Conservation (phyloP, 306 rosid species). For the Nissolia schottii region DNA sequence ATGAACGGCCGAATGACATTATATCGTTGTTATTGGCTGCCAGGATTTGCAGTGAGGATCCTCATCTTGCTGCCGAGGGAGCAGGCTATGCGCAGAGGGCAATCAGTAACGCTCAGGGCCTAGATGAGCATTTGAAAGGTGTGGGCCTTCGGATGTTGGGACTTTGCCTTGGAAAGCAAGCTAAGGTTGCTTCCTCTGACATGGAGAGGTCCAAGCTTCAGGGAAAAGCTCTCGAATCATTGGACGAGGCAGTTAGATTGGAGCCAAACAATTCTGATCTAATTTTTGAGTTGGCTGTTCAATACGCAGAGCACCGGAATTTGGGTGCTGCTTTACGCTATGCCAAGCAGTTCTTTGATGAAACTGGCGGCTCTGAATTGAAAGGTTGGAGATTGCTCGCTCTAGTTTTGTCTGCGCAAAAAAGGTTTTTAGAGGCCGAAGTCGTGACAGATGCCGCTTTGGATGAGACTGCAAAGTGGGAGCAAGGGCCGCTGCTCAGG, state of each 20-base stretch:
- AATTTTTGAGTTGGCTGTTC: constrained; percentile 74
- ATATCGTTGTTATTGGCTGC: constrained; percentile 73
- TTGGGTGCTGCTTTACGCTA: constrained; percentile 63
- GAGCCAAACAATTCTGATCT: constrained; percentile 57
- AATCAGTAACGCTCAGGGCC: constrained; percentile 41
- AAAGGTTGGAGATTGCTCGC: constrained; percentile 95
- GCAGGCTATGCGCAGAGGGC: constrained; percentile 66
- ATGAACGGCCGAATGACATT: constrained; percentile 78
- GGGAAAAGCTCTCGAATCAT: constrained; percentile 35
- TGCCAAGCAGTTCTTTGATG: constrained; percentile 70
- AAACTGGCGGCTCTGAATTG: constrained; percentile 78
- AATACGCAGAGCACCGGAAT: constrained; percentile 76
- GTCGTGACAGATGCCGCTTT: constrained; percentile 91
- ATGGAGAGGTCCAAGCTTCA: constrained; percentile 40
- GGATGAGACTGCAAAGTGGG: constrained; percentile 91
- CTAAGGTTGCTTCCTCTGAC: constrained; percentile 56
- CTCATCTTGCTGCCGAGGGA: constrained; percentile 77
- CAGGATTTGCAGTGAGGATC: constrained; percentile 75
- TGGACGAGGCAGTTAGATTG: constrained; percentile 31
- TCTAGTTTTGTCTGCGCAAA: constrained; percentile 85
- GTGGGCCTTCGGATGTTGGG: constrained; percentile 78
- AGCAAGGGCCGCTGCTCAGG: constrained; percentile 87
- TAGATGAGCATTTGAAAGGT: constrained; percentile 67
- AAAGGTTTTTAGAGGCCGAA: constrained; percentile 75
- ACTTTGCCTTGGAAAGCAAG: constrained; percentile 76